phyloP scores from a whole-genome alignment of 2,329 filamentous ascomycete species.

The Fusarium pilosicola region DNA sequence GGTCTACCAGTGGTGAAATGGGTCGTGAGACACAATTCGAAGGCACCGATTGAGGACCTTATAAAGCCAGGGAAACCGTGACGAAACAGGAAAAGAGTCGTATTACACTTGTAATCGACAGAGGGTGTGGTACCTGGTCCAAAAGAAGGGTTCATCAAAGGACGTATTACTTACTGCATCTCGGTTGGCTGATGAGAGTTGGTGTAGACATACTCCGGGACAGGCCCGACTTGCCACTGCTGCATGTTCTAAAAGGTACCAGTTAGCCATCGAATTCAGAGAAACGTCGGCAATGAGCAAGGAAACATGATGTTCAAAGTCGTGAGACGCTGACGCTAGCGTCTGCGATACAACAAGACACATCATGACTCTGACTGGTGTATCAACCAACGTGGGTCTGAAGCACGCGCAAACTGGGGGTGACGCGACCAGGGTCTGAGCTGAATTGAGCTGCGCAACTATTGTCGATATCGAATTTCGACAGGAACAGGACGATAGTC shows the following conservation, averaged over 20 bases:
- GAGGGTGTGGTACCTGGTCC: conserved; percentile 24
- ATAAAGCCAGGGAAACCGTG: conserved; percentile 17
- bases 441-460: conserved; percentile 22
- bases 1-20: conserved; percentile 37
- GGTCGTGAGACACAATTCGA: conserved; percentile 2
- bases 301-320: conserved; percentile 18
- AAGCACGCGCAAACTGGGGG: conserved; percentile 36
- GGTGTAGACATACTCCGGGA: conserved; percentile 68
- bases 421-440: conserved; percentile 43
- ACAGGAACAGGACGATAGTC: not conserved
- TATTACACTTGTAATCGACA: conserved; percentile 29
- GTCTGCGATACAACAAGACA: conserved; percentile 21
- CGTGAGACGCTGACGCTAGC: conserved; percentile 18
- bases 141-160: conserved; percentile 49
- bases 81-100: conserved; percentile 34
- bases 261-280: conserved; percentile 34
- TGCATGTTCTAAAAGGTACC: conserved; percentile 61
- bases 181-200: conserved; percentile 65
- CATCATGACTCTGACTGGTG: conserved; percentile 34
- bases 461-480: conserved; percentile 22
- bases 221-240: conserved; percentile 69
- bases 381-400: conserved; percentile 41
- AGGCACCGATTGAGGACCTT: not conserved
- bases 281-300: conserved; percentile 13
- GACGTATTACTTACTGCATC: conserved; percentile 68